These are phyloP conservation scores for Hypoxylon intermedium DNA, from an alignment of 495 filamentous ascomycete genomes.

Conservation along the genomic window DNA sequence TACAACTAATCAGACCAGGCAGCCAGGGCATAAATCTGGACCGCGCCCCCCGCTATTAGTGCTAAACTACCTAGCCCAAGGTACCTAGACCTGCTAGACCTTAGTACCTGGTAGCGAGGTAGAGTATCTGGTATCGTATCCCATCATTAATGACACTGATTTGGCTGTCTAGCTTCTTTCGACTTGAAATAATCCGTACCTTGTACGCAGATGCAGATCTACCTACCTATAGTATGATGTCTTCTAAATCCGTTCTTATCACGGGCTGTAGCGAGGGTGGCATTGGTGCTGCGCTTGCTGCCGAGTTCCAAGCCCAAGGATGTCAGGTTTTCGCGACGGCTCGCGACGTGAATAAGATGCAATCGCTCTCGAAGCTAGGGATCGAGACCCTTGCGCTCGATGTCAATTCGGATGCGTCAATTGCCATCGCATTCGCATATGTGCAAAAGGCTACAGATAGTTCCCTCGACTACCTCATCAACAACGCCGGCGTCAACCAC, in stretches of 20 bases:
- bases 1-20: no score
- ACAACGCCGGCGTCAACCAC: slow-evolving; percentile 60
- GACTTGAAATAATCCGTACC: neutral
- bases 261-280: slow-evolving; percentile 60
- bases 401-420: slow-evolving; percentile 51
- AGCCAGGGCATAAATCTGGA: no score
- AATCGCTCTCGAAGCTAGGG: slow-evolving; percentile 43
- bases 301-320: slow-evolving; percentile 55
- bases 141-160: no score
- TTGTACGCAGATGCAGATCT: neutral
- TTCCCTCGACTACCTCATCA: slow-evolving; percentile 60
- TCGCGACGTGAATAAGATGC: slow-evolving; percentile 53
- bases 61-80: no score
- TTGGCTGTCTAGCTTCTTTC: no score
- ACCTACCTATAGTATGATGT: no score
- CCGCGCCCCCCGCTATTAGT: no score
- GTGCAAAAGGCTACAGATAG: slow-evolving; percentile 13
- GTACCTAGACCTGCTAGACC: no score
- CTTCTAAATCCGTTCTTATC: slow-evolving; percentile 50
- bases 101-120: no score
- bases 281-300: slow-evolving; percentile 63
- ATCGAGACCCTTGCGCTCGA: slow-evolving; percentile 60
- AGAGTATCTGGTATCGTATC: no score
- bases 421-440: slow-evolving; percentile 44
- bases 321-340: slow-evolving; percentile 65